A percentile compares a stretch with the other conserved stretches of the same genome.
phyloP scores from a whole-genome alignment of 768 basidiomycete species.

The Crassisporium funariophilum region DNA sequence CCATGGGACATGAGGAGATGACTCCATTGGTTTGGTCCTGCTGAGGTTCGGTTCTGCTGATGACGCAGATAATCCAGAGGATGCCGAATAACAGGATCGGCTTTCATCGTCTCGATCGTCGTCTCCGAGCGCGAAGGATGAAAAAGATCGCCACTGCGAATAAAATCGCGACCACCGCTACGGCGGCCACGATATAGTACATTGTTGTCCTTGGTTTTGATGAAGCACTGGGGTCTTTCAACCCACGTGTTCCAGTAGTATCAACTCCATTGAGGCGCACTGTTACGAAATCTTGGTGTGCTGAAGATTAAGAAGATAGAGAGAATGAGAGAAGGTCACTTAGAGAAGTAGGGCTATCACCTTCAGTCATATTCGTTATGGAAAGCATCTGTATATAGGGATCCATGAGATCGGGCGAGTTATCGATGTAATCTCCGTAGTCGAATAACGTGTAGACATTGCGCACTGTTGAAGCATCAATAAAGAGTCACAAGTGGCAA shows the following conservation, averaged over 20 bases:
- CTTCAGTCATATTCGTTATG: conserved; percentile 48
- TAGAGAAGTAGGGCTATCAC: conserved; percentile 20
- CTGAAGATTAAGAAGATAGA: conserved; percentile 14
- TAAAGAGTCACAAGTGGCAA: not conserved
- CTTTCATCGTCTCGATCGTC: too few relatives aligned
- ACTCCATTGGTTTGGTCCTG: too few relatives aligned
- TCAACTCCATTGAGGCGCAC: conserved; percentile 35
- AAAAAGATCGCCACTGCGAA: conserved; percentile 7
- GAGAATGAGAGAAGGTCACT: not conserved
- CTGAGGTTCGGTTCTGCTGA: too few relatives aligned
- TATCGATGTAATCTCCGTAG: conserved; percentile 62
- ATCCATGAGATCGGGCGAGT: conserved; percentile 34
- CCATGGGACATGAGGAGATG: too few relatives aligned
- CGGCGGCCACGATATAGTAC: conserved; percentile 22
- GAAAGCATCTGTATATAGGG: conserved; percentile 70
- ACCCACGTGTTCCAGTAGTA: conserved; percentile 21
- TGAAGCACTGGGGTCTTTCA: conserved; percentile 4
- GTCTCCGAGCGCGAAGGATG: conserved; percentile 15
- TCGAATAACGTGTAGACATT: conserved; percentile 67
- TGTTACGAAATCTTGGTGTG: conserved; percentile 40
- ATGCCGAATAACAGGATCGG: too few relatives aligned
- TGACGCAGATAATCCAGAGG: too few relatives aligned
- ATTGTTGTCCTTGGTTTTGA: conserved; percentile 6
- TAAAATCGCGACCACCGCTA: conserved; percentile 14
- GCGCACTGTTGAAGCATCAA: conserved; percentile 45